Conservation (phyloP, 768 basidiomycete species). For the Amanita muscaria region DNA sequence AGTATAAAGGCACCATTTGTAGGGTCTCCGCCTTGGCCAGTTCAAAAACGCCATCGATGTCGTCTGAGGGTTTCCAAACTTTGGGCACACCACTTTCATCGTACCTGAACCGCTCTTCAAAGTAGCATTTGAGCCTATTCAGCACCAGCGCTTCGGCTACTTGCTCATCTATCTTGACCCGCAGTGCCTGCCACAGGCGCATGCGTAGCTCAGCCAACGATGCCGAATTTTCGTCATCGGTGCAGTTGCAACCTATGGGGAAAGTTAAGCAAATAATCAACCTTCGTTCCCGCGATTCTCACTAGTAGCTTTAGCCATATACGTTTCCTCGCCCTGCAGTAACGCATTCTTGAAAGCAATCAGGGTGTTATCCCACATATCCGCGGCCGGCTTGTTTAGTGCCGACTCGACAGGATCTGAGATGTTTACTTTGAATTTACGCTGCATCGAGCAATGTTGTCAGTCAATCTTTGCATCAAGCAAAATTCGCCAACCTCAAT, state of each 20-base stretch:
- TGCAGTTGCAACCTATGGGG: constrained; percentile 94
- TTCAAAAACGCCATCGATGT: constrained; percentile 89
- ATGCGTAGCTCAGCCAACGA: constrained; percentile 65
- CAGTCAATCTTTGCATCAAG: not conserved
- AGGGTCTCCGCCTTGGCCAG: constrained; percentile 91
- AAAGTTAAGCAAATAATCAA: not conserved
- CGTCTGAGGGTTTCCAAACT: constrained; percentile 98
- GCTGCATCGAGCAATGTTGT: constrained; percentile 34
- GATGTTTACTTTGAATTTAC: constrained; percentile 83
- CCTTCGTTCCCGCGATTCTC: constrained; percentile 16
- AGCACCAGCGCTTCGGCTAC: constrained; percentile 81
- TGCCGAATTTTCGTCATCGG: constrained; percentile 73
- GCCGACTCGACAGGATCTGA: constrained; percentile 88
- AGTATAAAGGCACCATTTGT: constrained; percentile 79
- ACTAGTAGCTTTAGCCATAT: constrained; percentile 89
- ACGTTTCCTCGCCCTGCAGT: constrained; percentile 66
- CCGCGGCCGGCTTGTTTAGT: constrained; percentile 63
- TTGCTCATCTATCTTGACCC: constrained; percentile 86
- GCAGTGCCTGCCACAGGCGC: constrained; percentile 79
- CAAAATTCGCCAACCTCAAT: constrained; percentile 66
- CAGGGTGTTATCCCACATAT: constrained; percentile 93
- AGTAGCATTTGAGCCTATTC: constrained; percentile 73
- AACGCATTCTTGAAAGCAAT: constrained; percentile 61
- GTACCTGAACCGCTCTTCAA: constrained; percentile 96
- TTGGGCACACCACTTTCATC: constrained; percentile 88